Evolutionary conservation across 176 grass and related monocot species (phyloP), one percentile per base, ranked within the genome.

Genomic region (Themeda triandra): DNA sequence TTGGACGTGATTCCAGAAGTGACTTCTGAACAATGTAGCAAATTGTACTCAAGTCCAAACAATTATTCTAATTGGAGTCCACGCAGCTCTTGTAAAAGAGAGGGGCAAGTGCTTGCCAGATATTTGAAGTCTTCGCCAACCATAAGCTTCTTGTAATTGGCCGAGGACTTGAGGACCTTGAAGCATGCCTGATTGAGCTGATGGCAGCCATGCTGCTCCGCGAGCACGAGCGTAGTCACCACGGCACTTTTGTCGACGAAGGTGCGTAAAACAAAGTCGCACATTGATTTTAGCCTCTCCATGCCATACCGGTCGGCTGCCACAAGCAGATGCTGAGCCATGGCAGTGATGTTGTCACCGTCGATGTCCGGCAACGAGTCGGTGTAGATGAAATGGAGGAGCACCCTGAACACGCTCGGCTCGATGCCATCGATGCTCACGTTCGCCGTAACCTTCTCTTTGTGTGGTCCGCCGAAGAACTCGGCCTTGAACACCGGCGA

Each of bases 261-360:
- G 0, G 30, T 13, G 21, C 59, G 23, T 4, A 87, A 23, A 39
- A 46, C 65, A 1, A 27, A 23, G 54, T 87, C 85, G 18, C 89
- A 87, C 0, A 87, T 51, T 19, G 76, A 6, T 29, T 91, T 91
- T 6, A 87, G 29, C 80, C 89, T 84, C 3, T 81, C 60, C 5
- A 91, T 4, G 21, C 32, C 6, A 0, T 56, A 31, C 66, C 78
- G 5, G 19, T 56, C 51, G 2, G 51, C 51, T 1, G 51, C 51
- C 13, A 81, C 81, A 3, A 92, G 31, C 48, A 88, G 65, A 82
- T 88, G 90, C 17, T 88, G 86, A 9, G 81, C 42, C 86, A 88
- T 79, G 8, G 31, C 80, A 0, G 28, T 7, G 5, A 25, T 3
- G 7, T 71, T 76, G 1, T 17, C 8, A 1, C 77, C 74, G 10